phyloP scores from a whole-genome alignment of 208 protist genomes.

The Leishmania gerbilli region DNA sequence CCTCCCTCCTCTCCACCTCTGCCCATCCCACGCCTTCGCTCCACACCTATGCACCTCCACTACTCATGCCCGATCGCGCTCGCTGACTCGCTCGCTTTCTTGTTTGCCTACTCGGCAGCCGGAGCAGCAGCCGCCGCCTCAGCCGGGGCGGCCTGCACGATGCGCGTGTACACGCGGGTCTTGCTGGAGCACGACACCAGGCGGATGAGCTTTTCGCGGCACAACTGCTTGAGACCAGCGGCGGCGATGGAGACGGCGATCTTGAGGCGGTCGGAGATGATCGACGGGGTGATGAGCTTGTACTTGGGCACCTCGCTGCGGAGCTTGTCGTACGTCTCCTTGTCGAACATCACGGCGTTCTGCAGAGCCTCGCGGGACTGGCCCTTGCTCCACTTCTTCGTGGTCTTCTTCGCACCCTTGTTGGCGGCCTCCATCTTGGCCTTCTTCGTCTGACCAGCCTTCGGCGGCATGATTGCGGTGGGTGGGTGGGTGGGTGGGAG shows the following conservation, averaged over 20 bases:
- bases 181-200: constrained; percentile 83
- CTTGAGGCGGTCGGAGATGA: constrained; percentile 91
- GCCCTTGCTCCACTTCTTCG: constrained; percentile 95
- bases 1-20: background rate
- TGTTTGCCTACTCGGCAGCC: constrained; percentile 25
- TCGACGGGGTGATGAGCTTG: constrained; percentile 91
- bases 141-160: constrained; percentile 38
- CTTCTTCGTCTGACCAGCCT: constrained; percentile 72
- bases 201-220: constrained; percentile 80
- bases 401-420: constrained; percentile 83
- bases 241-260: constrained; percentile 85
- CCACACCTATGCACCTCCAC: background rate
- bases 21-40: background rate
- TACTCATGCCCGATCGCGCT: background rate
- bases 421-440: constrained; percentile 69
- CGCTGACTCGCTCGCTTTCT: background rate
- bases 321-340: constrained; percentile 85
- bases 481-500: background rate
- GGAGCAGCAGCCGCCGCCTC: constrained; percentile 33
- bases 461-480: constrained; percentile 55
- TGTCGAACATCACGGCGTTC: constrained; percentile 93
- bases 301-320: constrained; percentile 91
- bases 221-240: constrained; percentile 87
- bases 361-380: constrained; percentile 89
- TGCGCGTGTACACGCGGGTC: constrained; percentile 81